Evolutionary conservation across 805 yeast genomes (phyloP).

Genomic region (Groenewaldozyma tartarivorans): DNA sequence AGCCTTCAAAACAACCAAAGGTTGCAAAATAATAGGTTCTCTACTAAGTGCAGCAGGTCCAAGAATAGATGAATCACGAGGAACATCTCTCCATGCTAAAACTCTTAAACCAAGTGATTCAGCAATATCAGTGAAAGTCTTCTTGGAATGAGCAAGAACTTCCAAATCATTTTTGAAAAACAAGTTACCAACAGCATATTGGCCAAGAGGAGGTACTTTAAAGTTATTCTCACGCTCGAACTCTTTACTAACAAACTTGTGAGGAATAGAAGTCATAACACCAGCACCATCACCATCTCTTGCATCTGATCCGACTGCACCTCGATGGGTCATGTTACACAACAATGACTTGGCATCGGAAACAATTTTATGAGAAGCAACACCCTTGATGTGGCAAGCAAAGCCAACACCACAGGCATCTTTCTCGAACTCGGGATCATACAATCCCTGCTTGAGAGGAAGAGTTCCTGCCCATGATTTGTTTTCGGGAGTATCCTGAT

Average conservation of each 20-base stretch:
- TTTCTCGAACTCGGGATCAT: conserved; percentile 87
- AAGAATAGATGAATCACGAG: conserved; percentile 85
- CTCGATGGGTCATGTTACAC: conserved; percentile 98
- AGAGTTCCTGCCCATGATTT: conserved; percentile 86
- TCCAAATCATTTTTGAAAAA: conserved; percentile 81
- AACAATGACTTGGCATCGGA: conserved; percentile 77
- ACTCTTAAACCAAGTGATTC: conserved; percentile 65
- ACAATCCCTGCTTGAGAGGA: conserved; percentile 80
- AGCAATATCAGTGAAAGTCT: conserved; percentile 77
- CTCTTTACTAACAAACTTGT: conserved; percentile 76
- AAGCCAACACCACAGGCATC: conserved; percentile 99
- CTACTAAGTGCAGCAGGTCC: conserved; percentile 93
- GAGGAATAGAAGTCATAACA: conserved; percentile 86
- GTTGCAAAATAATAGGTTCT: conserved; percentile 87
- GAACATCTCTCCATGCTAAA: conserved; percentile 91
- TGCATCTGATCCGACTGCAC: conserved; percentile 94
- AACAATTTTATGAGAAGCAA: conserved; percentile 80
- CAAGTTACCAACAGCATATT: conserved; percentile 90
- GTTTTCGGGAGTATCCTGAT: conserved; percentile 70
- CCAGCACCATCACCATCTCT: conserved; percentile 99
- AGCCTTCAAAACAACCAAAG: conserved; percentile 67
- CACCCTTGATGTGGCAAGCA: conserved; percentile 87
- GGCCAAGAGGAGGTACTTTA: conserved; percentile 67
- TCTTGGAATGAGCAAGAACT: conserved; percentile 57
- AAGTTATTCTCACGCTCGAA: conserved; percentile 61